Conservation (phyloP, 129 eudicot species). For the Kitagawia praeruptora region DNA sequence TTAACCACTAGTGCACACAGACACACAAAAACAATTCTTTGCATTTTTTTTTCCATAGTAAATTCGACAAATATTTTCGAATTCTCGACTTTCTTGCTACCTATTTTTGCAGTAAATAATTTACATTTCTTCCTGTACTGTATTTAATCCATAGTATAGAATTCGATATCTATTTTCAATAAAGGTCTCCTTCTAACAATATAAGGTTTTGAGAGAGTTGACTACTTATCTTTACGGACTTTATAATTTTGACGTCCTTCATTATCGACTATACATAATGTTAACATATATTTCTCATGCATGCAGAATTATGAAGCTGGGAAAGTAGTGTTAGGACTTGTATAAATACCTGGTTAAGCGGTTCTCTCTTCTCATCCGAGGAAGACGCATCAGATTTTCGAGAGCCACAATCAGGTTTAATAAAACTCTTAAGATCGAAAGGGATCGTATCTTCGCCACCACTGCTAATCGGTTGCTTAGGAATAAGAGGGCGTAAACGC, state of each 20-base stretch:
- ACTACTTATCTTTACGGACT: no score
- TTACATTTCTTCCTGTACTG: no score
- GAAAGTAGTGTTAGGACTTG: background rate
- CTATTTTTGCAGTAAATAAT: no score
- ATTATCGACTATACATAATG: background rate
- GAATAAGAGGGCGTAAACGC: constrained; percentile 77
- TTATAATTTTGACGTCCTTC: background rate
- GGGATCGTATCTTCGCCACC: constrained; percentile 14
- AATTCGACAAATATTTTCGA: no score
- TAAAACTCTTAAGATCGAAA: constrained; percentile 86
- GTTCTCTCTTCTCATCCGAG: constrained; percentile 51
- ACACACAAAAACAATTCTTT: no score
- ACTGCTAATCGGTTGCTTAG: constrained; percentile 39
- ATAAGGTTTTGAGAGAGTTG: no score
- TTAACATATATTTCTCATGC: background rate
- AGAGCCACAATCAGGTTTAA: constrained; percentile 68
- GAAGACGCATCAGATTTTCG: constrained; percentile 31
- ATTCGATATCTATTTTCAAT: no score
- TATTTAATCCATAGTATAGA: no score
- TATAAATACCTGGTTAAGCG: constrained; percentile 37
- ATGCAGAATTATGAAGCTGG: background rate
- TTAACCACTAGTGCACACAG: background rate
- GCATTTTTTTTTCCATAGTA: no score
- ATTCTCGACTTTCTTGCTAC: no score
- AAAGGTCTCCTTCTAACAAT: no score